Evolutionary conservation across 163 green algal species (phyloP), one percentile per base, ranked within the genome.

Genomic region (Scenedesmus sp.): DNA sequence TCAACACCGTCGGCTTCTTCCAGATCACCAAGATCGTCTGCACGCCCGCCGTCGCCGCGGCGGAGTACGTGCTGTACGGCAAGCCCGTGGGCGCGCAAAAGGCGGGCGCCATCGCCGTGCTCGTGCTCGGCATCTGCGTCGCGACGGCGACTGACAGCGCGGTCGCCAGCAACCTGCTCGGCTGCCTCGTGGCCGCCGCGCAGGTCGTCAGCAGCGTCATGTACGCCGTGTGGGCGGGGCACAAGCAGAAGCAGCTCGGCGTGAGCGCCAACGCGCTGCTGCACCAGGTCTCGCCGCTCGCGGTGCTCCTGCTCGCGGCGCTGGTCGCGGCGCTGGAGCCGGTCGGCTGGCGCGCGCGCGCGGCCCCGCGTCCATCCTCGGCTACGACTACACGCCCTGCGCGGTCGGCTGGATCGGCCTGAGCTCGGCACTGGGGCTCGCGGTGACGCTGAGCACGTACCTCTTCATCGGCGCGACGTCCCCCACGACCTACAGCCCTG

Each of bases 401-500:
- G 60, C 60, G 18, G 34, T 70, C 10, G 33, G 18, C 60, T 70
- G 60, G 60, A 95, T 95, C 56, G 47, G 82, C 9, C 22, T 90
- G 18, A 84, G 44, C 29, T 84, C 89, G 5, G 67, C 82, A 42
- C 85, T 95, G 58, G 92, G 92, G 24, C 88, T 96, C 44, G 71
- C 92, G 20, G 92, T 96, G 48, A 91, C 82, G 63, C 84, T 95
- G 29, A 90, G 85, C 39, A 96, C 92, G 9, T 96, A 95, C 70
- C 78, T 96, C 34, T 91, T 95, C 63, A 95, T 95, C 44, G 91
- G 89, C 24, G 87, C 88, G 50, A 95, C 91, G 13, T 87, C 66
- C 67, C 89, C 81, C 63, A 82, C 95, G 60, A 95, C 91, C 6
- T 95, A 95, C 87, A 95, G 94, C 62, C 87, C 95, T 64, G 92